Evolutionary conservation across 345 rosid genomes (phyloP).

Genomic region (Brassica juncea): DNA sequence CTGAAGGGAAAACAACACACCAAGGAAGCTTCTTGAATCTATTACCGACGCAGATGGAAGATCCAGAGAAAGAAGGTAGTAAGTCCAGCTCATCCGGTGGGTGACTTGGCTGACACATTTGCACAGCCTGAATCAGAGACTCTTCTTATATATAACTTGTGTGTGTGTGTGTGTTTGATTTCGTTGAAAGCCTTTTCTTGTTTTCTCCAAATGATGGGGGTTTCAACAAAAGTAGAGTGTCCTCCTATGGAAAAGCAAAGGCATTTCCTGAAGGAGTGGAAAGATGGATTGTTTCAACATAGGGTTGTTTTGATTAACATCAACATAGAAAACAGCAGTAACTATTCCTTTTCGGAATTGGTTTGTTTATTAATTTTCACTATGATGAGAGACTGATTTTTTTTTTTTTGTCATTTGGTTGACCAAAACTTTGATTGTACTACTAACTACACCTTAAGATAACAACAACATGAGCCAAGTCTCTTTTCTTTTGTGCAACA

Average conservation of each 20-base stretch:
- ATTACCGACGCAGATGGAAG: conserved; percentile 67
- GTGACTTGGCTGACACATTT: conserved; percentile 19
- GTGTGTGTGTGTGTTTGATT: conserved; percentile 19
- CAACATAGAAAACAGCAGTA: conserved; percentile 14
- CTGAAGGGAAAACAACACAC: conserved; percentile 30
- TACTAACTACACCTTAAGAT: not conserved
- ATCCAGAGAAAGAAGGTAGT: conserved; percentile 50
- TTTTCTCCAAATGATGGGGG: conserved; percentile 5
- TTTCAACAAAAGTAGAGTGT: conserved; percentile 26
- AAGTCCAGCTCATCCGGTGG: conserved; percentile 36
- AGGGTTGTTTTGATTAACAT: conserved; percentile 16
- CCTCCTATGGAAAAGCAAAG: conserved; percentile 26
- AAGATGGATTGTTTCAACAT: conserved; percentile 28
- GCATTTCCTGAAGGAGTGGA: conserved; percentile 14
- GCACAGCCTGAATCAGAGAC: conserved; percentile 34
- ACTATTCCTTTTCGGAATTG: conserved; percentile 22
- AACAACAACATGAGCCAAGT: no score
- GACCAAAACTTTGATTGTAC: conserved; percentile 3
- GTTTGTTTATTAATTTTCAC: conserved; percentile 9
- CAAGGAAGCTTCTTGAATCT: conserved; percentile 82
- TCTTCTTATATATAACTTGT: conserved; percentile 1
- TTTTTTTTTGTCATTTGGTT: not conserved
- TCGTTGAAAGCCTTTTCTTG: conserved; percentile 31
- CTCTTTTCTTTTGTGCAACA: no score
- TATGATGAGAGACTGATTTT: conserved; percentile 3